Evolutionary conservation across 2,329 filamentous ascomycete genomes (phyloP).

Genomic region (Penicillium corylophilum): DNA sequence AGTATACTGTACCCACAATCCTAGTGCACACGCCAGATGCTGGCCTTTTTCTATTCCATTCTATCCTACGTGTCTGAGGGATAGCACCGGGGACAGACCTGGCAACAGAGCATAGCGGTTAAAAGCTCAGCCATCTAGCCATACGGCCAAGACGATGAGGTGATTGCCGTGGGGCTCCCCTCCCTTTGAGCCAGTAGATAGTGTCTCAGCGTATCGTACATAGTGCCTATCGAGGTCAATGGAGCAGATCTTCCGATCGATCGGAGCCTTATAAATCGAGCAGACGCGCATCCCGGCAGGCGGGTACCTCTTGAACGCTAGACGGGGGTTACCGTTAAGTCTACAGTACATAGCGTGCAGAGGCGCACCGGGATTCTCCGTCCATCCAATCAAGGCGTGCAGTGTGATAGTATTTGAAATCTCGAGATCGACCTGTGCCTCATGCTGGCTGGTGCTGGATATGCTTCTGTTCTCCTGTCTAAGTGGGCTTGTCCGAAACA

Average conservation of each 20-base stretch:
- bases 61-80: neutral
- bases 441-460: no score
- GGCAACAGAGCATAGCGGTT: no score
- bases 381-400: slow-evolving; percentile 14
- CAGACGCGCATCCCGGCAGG: slow-evolving; percentile 8
- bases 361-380: slow-evolving; percentile 26
- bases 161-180: neutral
- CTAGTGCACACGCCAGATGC: neutral
- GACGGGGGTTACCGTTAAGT: neutral
- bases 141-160: neutral
- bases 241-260: neutral
- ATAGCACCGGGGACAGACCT: neutral
- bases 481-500: no score
- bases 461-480: no score
- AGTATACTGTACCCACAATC: neutral
- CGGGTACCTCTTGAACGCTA: slow-evolving; percentile 19
- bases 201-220: no score
- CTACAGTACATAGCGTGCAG: slow-evolving; percentile 3
- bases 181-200: no score
- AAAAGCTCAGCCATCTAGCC: neutral
- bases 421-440: neutral
- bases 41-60: neutral
- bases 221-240: neutral
- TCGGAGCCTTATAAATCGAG: neutral
- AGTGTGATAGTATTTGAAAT: neutral